Conservation (phyloP, 1,284 basidiomycete genomes). For the Sanghuangporus baumii region DNA sequence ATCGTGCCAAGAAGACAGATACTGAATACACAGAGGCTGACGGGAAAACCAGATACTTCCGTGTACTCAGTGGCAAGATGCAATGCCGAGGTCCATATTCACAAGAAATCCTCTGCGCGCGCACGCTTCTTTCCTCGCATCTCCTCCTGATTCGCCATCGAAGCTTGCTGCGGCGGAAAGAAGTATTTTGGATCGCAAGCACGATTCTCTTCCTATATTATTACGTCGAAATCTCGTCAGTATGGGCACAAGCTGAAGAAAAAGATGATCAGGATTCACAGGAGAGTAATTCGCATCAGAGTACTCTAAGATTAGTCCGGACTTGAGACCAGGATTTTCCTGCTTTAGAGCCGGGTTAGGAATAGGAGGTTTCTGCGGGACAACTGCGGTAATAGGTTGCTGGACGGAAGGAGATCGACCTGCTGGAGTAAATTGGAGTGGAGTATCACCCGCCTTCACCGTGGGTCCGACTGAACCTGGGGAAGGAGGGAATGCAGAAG, state of each 20-base stretch:
- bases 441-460: constrained; percentile 2
- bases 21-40: constrained; percentile 7
- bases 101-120: constrained; percentile 74
- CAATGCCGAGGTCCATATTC: constrained; percentile 11
- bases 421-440: neutral
- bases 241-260: neutral
- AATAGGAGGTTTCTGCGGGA: constrained; percentile 38
- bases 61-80: constrained; percentile 4
- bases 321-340: constrained; percentile 70
- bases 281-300: constrained; percentile 72
- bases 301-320: constrained; percentile 71
- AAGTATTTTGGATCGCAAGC: constrained; percentile 73
- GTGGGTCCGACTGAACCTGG: constrained; percentile 20
- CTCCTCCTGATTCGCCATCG: constrained; percentile 39
- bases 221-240: constrained; percentile 9
- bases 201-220: constrained; percentile 71
- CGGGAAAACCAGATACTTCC: neutral
- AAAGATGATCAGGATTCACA: constrained; percentile 35
- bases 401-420: neutral
- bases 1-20: neutral
- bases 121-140: constrained; percentile 71
- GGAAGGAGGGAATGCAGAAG: constrained; percentile 20
- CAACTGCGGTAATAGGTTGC: constrained; percentile 18
- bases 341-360: constrained; percentile 56
- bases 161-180: constrained; percentile 31